phyloP scores from a whole-genome alignment of 495 filamentous ascomycete species.

The Annulohypoxylon maeteangense region DNA sequence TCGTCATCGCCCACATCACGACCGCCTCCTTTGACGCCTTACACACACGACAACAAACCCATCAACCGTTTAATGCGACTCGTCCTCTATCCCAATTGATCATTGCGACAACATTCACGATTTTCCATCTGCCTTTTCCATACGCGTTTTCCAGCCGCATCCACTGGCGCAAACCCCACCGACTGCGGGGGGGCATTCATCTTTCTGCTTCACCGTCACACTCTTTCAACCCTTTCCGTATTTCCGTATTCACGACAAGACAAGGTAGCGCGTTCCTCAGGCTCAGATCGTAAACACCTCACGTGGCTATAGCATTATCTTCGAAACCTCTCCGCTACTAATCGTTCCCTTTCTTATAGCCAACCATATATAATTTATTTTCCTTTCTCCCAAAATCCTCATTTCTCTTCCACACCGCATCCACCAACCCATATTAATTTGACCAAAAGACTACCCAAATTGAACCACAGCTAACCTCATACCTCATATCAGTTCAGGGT shows the following conservation, averaged over 20 bases:
- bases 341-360: neutral
- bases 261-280: slow-evolving; percentile 30
- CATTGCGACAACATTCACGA: slow-evolving; percentile 37
- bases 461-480: slow-evolving; percentile 17
- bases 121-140: slow-evolving; percentile 26
- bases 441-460: slow-evolving; percentile 11
- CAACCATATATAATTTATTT: slow-evolving; percentile 25
- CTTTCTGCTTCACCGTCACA: slow-evolving; percentile 43
- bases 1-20: slow-evolving; percentile 45
- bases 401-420: slow-evolving; percentile 35
- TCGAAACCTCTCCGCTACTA: neutral
- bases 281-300: slow-evolving; percentile 14
- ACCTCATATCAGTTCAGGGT: slow-evolving; percentile 27
- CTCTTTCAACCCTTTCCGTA: slow-evolving; percentile 6
- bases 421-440: slow-evolving; percentile 28
- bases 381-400: slow-evolving; percentile 5
- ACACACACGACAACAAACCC: slow-evolving; percentile 38
- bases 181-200: slow-evolving; percentile 46
- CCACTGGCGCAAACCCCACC: slow-evolving; percentile 51
- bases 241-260: slow-evolving; percentile 18
- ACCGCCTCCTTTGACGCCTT: slow-evolving; percentile 32
- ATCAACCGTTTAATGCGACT: slow-evolving; percentile 34
- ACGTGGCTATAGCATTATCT: neutral
- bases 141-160: slow-evolving; percentile 45
- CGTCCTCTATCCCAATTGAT: slow-evolving; percentile 43